Conservation (phyloP, 768 basidiomycete species). For the Agaricus sinodeliciosus region DNA sequence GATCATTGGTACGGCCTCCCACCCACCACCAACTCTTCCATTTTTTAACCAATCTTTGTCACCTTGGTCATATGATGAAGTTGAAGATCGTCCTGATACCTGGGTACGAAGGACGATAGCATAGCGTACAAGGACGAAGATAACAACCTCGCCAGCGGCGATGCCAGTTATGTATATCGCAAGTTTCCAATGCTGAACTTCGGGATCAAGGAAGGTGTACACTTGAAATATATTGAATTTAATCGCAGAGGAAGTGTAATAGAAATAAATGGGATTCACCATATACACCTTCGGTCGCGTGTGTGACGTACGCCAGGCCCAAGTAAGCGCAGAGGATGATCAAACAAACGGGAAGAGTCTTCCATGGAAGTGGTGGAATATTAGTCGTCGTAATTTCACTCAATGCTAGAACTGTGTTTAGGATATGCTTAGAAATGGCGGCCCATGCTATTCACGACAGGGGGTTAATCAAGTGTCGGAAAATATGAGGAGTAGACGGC, state of each 20-base stretch:
- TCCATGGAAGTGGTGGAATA: conserved; percentile 43
- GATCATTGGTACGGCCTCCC: conserved; percentile 3
- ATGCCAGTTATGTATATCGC: conserved; percentile 61
- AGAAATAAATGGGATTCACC: conserved; percentile 28
- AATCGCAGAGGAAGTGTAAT: not conserved
- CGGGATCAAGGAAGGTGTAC: conserved; percentile 58
- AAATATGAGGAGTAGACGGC: not conserved
- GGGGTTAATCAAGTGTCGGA: not conserved
- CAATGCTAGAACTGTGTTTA: conserved; percentile 51
- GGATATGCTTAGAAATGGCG: conserved; percentile 49
- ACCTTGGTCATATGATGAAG: not conserved
- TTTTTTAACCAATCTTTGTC: not conserved
- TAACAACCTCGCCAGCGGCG: conserved; percentile 37
- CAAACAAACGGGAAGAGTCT: conserved; percentile 36
- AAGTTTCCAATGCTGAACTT: conserved; percentile 32
- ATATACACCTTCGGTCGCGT: conserved; percentile 53
- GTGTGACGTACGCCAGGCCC: conserved; percentile 59
- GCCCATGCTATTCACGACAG: conserved; percentile 36
- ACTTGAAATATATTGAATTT: conserved; percentile 26
- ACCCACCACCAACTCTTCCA: not conserved
- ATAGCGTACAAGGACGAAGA: conserved; percentile 45
- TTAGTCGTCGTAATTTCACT: conserved; percentile 54
- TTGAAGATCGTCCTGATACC: not conserved
- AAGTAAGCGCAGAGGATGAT: conserved; percentile 52
- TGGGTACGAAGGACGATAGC: conserved; percentile 28